phyloP scores from a whole-genome alignment of 257 asterid species.

The Petunia axillaris region DNA sequence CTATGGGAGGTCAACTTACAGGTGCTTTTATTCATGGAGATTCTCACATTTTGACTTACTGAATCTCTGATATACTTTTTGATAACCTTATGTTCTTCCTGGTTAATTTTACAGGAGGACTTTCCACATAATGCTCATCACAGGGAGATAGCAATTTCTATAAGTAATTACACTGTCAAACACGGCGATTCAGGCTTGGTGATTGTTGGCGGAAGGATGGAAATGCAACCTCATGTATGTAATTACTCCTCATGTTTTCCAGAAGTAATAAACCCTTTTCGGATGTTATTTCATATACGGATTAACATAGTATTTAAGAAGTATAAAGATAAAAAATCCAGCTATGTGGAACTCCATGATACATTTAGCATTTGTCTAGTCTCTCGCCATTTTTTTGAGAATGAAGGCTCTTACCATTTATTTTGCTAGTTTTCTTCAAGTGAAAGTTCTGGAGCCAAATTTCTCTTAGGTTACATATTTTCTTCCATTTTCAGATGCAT shows the following conservation, averaged over 20 bases:
- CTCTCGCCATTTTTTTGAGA: background rate
- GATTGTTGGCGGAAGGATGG: constrained; percentile 97
- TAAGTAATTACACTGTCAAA: constrained; percentile 88
- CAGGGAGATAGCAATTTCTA: constrained; percentile 83
- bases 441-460: constrained; percentile 18
- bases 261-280: constrained; percentile 1
- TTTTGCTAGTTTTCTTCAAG: constrained; percentile 17
- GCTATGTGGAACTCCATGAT: background rate
- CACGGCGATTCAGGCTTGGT: constrained; percentile 95
- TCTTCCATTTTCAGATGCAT: constrained; percentile 59
- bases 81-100: constrained; percentile 26
- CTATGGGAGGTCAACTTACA: constrained; percentile 95
- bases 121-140: constrained; percentile 98
- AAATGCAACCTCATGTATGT: constrained; percentile 94
- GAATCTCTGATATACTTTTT: constrained; percentile 11
- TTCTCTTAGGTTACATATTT: background rate
- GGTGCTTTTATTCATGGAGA: constrained; percentile 44
- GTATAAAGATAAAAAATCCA: background rate
- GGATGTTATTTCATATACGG: background rate
- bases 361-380: constrained; percentile 7
- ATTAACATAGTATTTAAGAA: background rate
- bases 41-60: constrained; percentile 12
- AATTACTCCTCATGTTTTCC: constrained; percentile 26
- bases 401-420: background rate
- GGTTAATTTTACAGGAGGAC: constrained; percentile 63